Conservation (phyloP, 139 green algal genomes). For the Tetradesmus lagerheimii region DNA sequence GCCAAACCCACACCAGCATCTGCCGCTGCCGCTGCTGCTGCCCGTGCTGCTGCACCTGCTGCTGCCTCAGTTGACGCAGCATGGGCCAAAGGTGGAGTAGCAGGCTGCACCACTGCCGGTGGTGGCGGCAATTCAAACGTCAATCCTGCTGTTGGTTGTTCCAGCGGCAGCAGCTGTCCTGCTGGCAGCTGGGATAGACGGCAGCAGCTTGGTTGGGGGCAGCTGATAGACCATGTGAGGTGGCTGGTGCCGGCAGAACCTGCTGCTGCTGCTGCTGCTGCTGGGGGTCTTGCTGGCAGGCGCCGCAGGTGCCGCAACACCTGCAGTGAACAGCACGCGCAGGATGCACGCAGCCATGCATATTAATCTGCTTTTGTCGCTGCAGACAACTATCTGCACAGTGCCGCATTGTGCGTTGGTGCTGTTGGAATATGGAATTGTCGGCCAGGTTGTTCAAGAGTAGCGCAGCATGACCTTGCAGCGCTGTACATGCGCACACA, state of each 20-base stretch:
- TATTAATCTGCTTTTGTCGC: too few relatives aligned
- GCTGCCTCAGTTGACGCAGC: background rate
- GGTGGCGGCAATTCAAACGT: background rate
- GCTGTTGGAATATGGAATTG: too few relatives aligned
- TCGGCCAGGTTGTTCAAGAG: too few relatives aligned
- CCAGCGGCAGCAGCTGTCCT: background rate
- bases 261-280: background rate
- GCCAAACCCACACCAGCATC: too few relatives aligned
- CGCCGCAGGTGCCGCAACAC: background rate
- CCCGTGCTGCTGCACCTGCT: background rate
- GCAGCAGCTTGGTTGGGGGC: background rate
- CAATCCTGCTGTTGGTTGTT: background rate
- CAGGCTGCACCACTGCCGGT: background rate
- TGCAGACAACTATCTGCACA: too few relatives aligned
- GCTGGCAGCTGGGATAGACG: background rate
- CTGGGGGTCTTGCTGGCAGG: background rate
- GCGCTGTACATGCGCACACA: too few relatives aligned
- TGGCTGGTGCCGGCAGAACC: background rate
- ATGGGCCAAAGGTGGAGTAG: background rate
- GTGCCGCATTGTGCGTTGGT: too few relatives aligned
- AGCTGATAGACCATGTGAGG: background rate
- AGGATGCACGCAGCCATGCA: too few relatives aligned
- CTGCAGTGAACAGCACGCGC: background rate
- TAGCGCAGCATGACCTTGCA: too few relatives aligned
- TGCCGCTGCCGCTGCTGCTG: background rate